These are phyloP conservation scores for Kwoniella pini DNA, from an alignment of 768 basidiomycete species.

Conservation along the genomic window DNA sequence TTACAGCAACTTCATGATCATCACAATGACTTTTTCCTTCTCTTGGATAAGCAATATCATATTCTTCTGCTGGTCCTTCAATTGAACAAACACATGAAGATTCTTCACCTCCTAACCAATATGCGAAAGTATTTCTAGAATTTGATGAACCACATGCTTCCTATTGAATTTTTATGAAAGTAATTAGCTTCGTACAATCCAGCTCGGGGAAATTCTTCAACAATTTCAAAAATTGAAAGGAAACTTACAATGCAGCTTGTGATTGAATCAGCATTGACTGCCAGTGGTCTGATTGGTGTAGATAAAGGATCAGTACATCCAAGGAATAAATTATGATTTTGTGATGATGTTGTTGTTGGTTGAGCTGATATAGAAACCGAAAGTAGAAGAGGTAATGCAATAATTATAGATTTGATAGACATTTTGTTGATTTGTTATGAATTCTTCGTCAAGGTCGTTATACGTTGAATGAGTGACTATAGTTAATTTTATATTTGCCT, in stretches of 20 bases:
- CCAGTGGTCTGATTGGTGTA: conserved; percentile 7
- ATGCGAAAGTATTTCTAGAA: conserved; percentile 10
- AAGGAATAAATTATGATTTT: conserved; percentile 2
- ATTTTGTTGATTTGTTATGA: background rate
- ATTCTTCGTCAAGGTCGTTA: background rate
- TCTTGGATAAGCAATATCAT: conserved; percentile 14
- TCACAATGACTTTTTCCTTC: conserved; percentile 2
- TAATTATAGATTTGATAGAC: conserved; percentile 10
- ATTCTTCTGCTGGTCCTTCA: conserved; percentile 7
- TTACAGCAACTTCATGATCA: conserved; percentile 16
- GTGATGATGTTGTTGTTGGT: background rate
- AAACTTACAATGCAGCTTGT: conserved; percentile 7
- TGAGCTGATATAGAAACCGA: background rate
- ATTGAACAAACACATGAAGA: conserved; percentile 9
- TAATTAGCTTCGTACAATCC: background rate
- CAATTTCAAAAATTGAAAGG: too few species aligned
- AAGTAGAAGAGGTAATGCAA: conserved; percentile 4
- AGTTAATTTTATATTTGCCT: background rate
- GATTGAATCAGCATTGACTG: background rate
- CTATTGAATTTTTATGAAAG: background rate
- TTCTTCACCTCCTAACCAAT: conserved; percentile 1
- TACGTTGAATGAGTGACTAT: background rate
- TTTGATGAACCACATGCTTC: conserved; percentile 6
- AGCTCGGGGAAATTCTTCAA: too few species aligned
- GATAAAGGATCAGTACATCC: conserved; percentile 14